phyloP scores from a whole-genome alignment of 2,329 filamentous ascomycete genomes.

The Aspergillus latus region DNA sequence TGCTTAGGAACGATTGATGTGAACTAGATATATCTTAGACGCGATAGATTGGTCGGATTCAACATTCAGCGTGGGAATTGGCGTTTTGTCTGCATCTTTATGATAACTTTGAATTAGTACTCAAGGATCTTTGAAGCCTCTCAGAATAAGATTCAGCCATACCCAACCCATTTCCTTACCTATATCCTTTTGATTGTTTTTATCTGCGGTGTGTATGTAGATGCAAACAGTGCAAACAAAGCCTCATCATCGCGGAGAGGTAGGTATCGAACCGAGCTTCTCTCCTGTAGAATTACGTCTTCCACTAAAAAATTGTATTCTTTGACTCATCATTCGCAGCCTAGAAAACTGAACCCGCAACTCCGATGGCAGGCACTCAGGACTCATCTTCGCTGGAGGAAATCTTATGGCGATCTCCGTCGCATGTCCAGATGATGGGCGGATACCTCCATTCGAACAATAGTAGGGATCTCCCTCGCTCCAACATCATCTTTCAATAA shows the following conservation, averaged over 20 bases:
- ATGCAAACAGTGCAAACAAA: conserved; percentile 35
- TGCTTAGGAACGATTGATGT: conserved; percentile 16
- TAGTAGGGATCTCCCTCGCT: conserved; percentile 30
- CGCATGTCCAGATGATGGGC: conserved; percentile 48
- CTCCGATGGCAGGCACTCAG: conserved; percentile 35
- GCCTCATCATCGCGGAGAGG: conserved; percentile 12
- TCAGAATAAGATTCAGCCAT: too few species aligned
- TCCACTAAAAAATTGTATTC: background rate
- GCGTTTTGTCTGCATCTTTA: conserved; percentile 10
- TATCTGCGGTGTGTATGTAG: too few species aligned
- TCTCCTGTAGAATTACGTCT: background rate
- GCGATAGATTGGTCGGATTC: conserved; percentile 24
- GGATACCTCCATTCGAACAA: conserved; percentile 48
- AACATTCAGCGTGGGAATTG: conserved; percentile 30
- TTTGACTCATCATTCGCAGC: background rate
- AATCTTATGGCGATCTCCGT: conserved; percentile 47
- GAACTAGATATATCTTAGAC: background rate
- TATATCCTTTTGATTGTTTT: too few species aligned
- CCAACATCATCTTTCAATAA: background rate
- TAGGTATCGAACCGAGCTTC: background rate
- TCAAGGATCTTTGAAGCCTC: too few species aligned
- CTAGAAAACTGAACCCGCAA: background rate
- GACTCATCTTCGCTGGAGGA: conserved; percentile 43
- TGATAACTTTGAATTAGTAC: background rate
- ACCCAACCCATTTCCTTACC: too few species aligned